Evolutionary conservation across 2,329 filamentous ascomycete species (phyloP), one percentile per base, ranked within the genome.

Genomic region (Penicillium brasilianum): DNA sequence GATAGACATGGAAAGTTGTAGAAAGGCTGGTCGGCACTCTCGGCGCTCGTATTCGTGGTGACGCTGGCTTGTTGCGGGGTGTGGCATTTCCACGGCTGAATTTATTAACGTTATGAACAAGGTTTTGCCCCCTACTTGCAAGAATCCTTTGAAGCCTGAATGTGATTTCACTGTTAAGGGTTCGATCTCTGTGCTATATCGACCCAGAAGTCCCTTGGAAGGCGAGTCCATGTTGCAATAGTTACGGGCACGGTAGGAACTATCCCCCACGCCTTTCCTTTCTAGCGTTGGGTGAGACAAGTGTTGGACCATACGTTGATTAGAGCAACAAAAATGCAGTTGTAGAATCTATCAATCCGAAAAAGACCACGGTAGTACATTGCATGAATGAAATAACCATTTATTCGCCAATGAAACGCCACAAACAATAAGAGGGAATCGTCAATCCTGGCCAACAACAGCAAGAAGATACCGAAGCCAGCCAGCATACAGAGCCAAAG

Each of bases 401-500:
- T 34, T 43, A 44, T 62, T 46, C 39, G 49, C 55, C 56, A 58
- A 32, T 20, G 39, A 49, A 60, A 59, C 57, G 55, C 59, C 60
- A 46, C 11, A 52, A 50, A 55, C 54, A 58, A 60, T 28, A 46
- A 48, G 43, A 59, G 58, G 58, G 61, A 63, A 63, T 63, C 51
- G 49, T 63, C 54, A 34, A 58, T 50, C 43, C 41, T 39, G 39
- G 43, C 39, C 20, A 46, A 49, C 39, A 34, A 32, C 44, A 36
- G 41, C 22, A 43, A 20, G 39, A 43, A 20, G 39, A 43, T n/a
- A 50, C 53, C 53, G 28, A 54, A 22, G 44, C 43, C 39, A 63
- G 57, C 58, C 46, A 55, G 52, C 51, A 63, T 63, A 55, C 58
- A 46, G n/a, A 52, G 44, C 25, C 3, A 36, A 44, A 44, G 20